These are phyloP conservation scores for Melaleuca alternifolia DNA, from an alignment of 345 rosid genomes.

Conservation along the genomic window DNA sequence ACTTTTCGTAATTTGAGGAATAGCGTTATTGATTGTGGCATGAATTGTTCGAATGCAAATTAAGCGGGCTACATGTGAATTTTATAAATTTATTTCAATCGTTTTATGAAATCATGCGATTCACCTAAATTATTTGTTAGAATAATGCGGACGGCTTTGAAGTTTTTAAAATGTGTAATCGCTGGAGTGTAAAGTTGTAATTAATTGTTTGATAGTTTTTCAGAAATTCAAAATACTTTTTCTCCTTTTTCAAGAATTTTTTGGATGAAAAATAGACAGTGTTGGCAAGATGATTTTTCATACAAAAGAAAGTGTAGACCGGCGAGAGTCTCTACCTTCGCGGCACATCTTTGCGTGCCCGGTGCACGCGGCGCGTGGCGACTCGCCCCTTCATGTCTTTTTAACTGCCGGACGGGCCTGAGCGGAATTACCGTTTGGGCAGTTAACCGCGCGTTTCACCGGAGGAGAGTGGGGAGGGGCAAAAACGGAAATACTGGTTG, in stretches of 20 bases:
- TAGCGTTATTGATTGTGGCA: neutral
- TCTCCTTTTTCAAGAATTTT: neutral
- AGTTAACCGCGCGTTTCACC: neutral
- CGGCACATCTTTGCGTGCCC: neutral
- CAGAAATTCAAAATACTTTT: neutral
- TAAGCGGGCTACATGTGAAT: too few species aligned
- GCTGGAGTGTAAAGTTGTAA: neutral
- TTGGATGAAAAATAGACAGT: neutral
- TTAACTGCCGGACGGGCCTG: neutral
- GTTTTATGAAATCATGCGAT: neutral
- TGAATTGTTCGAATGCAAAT: neutral
- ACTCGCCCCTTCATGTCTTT: neutral
- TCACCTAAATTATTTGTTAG: neutral
- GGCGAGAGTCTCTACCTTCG: neutral
- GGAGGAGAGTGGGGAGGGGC: neutral
- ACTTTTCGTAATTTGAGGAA: fast-evolving
- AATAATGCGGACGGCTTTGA: neutral
- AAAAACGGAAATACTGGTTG: neutral
- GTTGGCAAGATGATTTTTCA: neutral
- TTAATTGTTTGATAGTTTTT: neutral
- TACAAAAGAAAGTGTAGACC: neutral
- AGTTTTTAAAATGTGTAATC: neutral
- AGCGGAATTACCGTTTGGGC: neutral
- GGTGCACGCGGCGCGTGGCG: neutral
- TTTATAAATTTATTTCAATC: too few species aligned